Conservation (phyloP, 2,329 filamentous ascomycete genomes). For the Acarospora socialis region DNA sequence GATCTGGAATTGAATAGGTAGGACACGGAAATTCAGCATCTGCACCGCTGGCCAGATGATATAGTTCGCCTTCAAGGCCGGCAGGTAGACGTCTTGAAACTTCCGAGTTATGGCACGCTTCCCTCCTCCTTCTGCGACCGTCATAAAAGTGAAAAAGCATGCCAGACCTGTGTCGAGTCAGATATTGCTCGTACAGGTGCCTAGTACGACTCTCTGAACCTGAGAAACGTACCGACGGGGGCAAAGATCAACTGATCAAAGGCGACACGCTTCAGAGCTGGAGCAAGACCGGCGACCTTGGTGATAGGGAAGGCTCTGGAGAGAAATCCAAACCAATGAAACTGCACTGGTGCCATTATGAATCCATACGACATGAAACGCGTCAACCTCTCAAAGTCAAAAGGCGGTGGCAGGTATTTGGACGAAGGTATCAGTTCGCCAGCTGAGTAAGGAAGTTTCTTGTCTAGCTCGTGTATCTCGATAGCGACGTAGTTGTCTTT, state of each 20-base stretch:
- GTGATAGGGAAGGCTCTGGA: conserved; percentile 70
- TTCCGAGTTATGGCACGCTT: conserved; percentile 66
- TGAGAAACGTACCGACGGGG: conserved; percentile 50
- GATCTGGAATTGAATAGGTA: conserved; percentile 92
- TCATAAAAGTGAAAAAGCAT: conserved; percentile 93
- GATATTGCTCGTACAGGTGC: conserved; percentile 4
- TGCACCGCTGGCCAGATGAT: conserved; percentile 92
- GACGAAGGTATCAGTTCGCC: conserved; percentile 48
- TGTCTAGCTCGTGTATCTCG: conserved; percentile 77
- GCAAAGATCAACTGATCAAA: conserved; percentile 91
- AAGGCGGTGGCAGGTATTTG: conserved; percentile 56
- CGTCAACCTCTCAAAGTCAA: conserved; percentile 89
- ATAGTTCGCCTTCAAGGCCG: conserved; percentile 90
- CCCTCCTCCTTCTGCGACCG: conserved; percentile 81
- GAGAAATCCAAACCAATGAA: conserved; percentile 88
- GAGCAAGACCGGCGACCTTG: conserved; percentile 56
- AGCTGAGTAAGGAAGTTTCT: conserved; percentile 54
- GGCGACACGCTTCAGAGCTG: conserved; percentile 77
- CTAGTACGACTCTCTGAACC: too few relatives aligned
- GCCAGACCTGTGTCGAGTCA: conserved; percentile 45
- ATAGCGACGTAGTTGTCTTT: conserved; percentile 65
- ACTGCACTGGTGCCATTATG: conserved; percentile 87
- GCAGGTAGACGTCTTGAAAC: conserved; percentile 84
- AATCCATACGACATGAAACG: conserved; percentile 97
- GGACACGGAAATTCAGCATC: conserved; percentile 87